Evolutionary conservation across 257 asterid species (phyloP).

Genomic region (Pogostemon cablin): DNA sequence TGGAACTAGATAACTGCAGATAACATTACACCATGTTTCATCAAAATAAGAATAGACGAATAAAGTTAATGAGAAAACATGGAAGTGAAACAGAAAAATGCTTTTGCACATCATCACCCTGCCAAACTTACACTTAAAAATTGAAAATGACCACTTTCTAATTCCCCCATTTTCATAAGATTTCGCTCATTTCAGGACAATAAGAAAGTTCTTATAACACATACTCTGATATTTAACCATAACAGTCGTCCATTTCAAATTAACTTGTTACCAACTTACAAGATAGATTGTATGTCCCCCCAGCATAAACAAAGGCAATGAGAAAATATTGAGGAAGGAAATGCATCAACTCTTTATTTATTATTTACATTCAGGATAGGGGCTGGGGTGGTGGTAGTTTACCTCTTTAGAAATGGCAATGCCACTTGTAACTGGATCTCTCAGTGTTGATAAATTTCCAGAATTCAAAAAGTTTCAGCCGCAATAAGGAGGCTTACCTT

Average conservation of each 20-base stretch:
- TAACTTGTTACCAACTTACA: too few relatives aligned
- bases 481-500: constrained; percentile 56
- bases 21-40: constrained; percentile 18
- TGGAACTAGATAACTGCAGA: constrained; percentile 63
- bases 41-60: constrained; percentile 13
- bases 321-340: too few relatives aligned
- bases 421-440: constrained; percentile 55
- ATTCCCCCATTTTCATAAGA: background rate
- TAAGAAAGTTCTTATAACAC: background rate
- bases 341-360: too few relatives aligned
- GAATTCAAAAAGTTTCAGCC: constrained; percentile 55
- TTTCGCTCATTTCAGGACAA: background rate
- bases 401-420: constrained; percentile 58
- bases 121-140: background rate
- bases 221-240: constrained; percentile 2
- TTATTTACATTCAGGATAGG: background rate
- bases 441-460: constrained; percentile 63
- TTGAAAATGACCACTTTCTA: background rate
- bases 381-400: constrained; percentile 19
- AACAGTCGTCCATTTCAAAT: background rate
- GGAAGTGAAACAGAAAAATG: background rate
- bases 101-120: constrained; percentile 3
- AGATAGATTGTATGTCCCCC: too few relatives aligned
- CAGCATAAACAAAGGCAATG: too few relatives aligned
- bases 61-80: background rate